A percentile compares a stretch with the other conserved stretches of the same genome.
These are phyloP conservation scores for Scopulariopsis brevicaulis DNA, from an alignment of 2,329 filamentous ascomycete genomes.

Conservation along the genomic window DNA sequence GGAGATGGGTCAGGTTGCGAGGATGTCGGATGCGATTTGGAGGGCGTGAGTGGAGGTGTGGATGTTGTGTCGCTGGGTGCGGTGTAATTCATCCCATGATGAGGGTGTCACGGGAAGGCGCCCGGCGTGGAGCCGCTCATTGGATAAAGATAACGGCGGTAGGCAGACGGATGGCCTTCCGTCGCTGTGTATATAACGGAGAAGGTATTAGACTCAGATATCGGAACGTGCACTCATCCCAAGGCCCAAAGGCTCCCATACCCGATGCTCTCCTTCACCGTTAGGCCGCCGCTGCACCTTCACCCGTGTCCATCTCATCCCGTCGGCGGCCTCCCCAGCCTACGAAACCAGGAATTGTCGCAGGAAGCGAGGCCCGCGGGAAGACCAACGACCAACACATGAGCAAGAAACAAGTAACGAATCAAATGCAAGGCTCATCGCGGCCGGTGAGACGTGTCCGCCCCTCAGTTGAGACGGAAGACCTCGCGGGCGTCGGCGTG, in stretches of 20 bases:
- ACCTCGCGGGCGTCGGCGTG: neutral
- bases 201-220: too few relatives aligned
- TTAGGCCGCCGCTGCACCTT: too few relatives aligned
- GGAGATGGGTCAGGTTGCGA: constrained; percentile 76
- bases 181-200: too few relatives aligned
- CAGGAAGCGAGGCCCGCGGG: too few relatives aligned
- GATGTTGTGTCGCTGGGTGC: neutral
- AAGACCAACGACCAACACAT: neutral
- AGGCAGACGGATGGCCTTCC: too few relatives aligned
- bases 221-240: too few relatives aligned
- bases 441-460: neutral
- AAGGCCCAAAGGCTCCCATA: too few relatives aligned
- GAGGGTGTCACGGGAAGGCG: neutral
- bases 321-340: too few relatives aligned
- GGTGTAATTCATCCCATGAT: neutral
- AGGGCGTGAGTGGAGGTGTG: constrained; percentile 24
- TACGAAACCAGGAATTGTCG: neutral
- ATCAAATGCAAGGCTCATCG: neutral
- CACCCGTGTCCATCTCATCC: too few relatives aligned
- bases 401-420: neutral
- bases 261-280: too few relatives aligned
- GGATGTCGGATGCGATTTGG: constrained; percentile 91
- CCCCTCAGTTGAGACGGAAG: neutral
- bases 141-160: neutral
- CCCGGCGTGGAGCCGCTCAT: neutral